Percentiles rank a stretch among this genome's conserved stretches.
These are phyloP conservation scores for Fragilaria radians DNA, from an alignment of 108 stramenopile genomes.

Conservation along the genomic window DNA sequence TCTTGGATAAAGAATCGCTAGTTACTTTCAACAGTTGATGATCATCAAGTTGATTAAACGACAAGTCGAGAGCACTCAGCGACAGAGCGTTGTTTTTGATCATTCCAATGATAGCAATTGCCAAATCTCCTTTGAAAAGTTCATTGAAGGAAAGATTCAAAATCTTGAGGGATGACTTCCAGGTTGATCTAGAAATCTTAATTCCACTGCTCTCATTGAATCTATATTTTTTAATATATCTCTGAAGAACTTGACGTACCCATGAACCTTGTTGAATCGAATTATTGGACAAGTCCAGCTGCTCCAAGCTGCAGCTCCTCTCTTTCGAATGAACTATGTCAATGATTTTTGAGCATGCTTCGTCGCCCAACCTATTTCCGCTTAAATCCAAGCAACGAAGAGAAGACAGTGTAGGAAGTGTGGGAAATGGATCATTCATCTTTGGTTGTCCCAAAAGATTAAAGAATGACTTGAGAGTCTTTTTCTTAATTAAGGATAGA, in stretches of 20 bases:
- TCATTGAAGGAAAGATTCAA: slow-evolving; percentile 42
- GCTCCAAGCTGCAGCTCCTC: slow-evolving; percentile 43
- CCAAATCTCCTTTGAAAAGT: slow-evolving; percentile 33
- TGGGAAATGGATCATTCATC: slow-evolving; percentile 12
- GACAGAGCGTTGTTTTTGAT: slow-evolving; percentile 40
- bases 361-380: slow-evolving; percentile 52
- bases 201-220: slow-evolving; percentile 27
- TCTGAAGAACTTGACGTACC: slow-evolving; percentile 25
- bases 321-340: slow-evolving; percentile 36
- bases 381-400: slow-evolving; percentile 47
- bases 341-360: slow-evolving; percentile 32
- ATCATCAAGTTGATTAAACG: slow-evolving; percentile 32
- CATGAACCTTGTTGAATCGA: slow-evolving; percentile 32
- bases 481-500: slow-evolving; percentile 23
- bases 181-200: slow-evolving; percentile 14
- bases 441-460: slow-evolving; percentile 30
- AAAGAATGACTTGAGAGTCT: slow-evolving; percentile 37
- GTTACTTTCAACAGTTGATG: slow-evolving; percentile 28
- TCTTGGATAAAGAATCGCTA: slow-evolving; percentile 28
- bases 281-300: slow-evolving; percentile 53
- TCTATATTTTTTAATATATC: slow-evolving; percentile 35
- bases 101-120: slow-evolving; percentile 39
- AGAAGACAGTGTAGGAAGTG: slow-evolving; percentile 22
- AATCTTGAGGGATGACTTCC: slow-evolving; percentile 43
- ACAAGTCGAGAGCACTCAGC: slow-evolving; percentile 40